Base-by-base conservation (phyloP, 306 rosid genomes). In the Quillaja saponaria region DNA sequence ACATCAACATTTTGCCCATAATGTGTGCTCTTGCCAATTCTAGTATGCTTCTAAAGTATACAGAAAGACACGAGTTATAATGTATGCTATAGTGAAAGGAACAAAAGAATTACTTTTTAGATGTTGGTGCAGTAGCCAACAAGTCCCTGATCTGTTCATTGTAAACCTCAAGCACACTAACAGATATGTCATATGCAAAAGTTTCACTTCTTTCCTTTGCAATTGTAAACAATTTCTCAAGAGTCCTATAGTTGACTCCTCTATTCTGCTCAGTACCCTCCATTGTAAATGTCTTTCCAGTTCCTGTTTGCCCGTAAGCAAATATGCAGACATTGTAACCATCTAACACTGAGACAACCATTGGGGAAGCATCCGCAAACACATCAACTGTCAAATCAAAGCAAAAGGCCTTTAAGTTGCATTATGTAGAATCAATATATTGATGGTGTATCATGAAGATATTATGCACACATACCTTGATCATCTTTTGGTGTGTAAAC, bases 221-320 rank as follows among this genome's bases (percentile, higher is more conserved):
- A 64, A 76, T 72, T 65, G 76, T 69, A 67, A 90, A 90, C 83
- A 90, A 79, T 54, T 78, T 83, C 72, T 82, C 89, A 57, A 90
- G 95, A 52, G 95, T 90, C 75, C 91, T 78, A 55, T 90, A 90
- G 66, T 90, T 90, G 37, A 90, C 95, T 69, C 96, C 96, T 77
- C 96, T 80, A 17, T 84, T 90, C 49, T 78, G 80, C 58, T 82
- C 81, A 25, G 82, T 84, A 60, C 96, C 96, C 81, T 90, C 96
- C 96, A 90, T 90, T 46, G 96, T 90, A 66, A 90, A 90, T 49
- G 96, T 90, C 77, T 90, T 90, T 50, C 96, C 95, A 5, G 95
- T 90, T 73, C 95, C 96, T 50, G 96, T 90, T 82, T 90, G 95
- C 57, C 96, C 96, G 6, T 86, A 90, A 47, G 96, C 96, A 86